Evolutionary conservation across 371 early-diverging fungal genomes (phyloP), one percentile per base, ranked within the genome.

Genomic region (Zancudomyces culisetae): DNA sequence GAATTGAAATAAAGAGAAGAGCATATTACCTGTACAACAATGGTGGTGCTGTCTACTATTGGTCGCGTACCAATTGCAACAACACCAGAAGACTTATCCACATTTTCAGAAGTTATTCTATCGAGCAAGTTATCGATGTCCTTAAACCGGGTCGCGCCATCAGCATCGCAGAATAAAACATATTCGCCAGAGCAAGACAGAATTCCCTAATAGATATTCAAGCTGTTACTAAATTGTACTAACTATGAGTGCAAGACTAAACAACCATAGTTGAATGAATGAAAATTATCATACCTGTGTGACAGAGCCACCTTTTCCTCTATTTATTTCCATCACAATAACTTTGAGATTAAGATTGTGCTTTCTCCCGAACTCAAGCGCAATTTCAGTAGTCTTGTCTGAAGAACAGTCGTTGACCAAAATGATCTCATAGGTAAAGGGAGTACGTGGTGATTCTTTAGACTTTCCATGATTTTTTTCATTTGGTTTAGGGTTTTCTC

Each of bases 291-390:
- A 10, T 35, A 35, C 35, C 80, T 88, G 85, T 28, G 85, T 85
- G 15, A 92, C 89, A 21, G 92, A 88, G 0, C 91, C 91, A 43
- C 96, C 96, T 63, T 95, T 95, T 40, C 93, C 92, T 49, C 90
- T 63, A 68, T 95, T 95, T 57, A 71, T 77, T 46, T 78, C 80
- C 52, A 87, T 70, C 29, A 66, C 79, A 50, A 95, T 48, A 4
- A 87, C 76, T n/a, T 81, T 74, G 28, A 93, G 66, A 20, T 60
- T 63, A 2, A 73, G 53, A 1, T 58, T 49, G 42, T 73, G 63
- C 49, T 71, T 56, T 46, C 74, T 69, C 2, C 87, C 85, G 60
- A 77, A 72, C 24, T 75, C 64, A 26, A 79, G 55, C 0, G 84
- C 88, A 2, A 79, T 71, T 12, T 77, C 63, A 1, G 74, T 57